phyloP scores from a whole-genome alignment of 2,329 filamentous ascomycete species.

The Apiospora malaysiana region DNA sequence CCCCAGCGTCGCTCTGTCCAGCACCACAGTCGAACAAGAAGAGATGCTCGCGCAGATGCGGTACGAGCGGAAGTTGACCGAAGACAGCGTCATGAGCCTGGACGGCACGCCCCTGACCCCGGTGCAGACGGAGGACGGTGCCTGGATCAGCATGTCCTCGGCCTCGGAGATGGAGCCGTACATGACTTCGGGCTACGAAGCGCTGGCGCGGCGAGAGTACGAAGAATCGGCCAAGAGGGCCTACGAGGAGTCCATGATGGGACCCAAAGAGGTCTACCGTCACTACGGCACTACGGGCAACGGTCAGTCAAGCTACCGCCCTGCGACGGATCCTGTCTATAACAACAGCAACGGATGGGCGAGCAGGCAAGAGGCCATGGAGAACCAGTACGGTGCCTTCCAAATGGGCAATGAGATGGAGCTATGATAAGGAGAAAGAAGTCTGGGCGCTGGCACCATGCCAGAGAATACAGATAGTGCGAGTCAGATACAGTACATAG shows the following conservation, averaged over 20 bases:
- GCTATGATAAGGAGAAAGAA: conserved; percentile 23
- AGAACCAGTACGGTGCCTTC: conserved; percentile 70
- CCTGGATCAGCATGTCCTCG: conserved; percentile 52
- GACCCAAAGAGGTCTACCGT: conserved; percentile 49
- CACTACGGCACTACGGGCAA: conserved; percentile 50
- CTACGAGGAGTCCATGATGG: conserved; percentile 38
- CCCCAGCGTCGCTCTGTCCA: conserved; percentile 58
- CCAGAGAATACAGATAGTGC: background rate
- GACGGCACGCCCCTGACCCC: conserved; percentile 58
- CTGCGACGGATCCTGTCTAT: conserved; percentile 74
- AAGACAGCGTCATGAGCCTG: conserved; percentile 54
- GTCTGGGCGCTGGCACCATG: background rate
- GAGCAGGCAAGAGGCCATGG: conserved; percentile 64
- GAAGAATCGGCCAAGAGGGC: conserved; percentile 53
- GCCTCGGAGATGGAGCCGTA: conserved; percentile 73
- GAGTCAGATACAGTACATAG: conserved; percentile 11
- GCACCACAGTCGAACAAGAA: conserved; percentile 62
- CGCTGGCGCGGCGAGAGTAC: conserved; percentile 68
- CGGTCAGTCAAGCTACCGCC: conserved; percentile 50
- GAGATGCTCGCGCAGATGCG: conserved; percentile 64
- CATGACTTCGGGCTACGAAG: conserved; percentile 81
- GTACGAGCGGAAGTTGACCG: conserved; percentile 58
- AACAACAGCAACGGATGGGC: conserved; percentile 50
- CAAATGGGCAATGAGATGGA: conserved; percentile 50
- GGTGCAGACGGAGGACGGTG: conserved; percentile 58